These are phyloP conservation scores for Ustilago esculenta DNA, from an alignment of 1,284 basidiomycete species.

Conservation along the genomic window DNA sequence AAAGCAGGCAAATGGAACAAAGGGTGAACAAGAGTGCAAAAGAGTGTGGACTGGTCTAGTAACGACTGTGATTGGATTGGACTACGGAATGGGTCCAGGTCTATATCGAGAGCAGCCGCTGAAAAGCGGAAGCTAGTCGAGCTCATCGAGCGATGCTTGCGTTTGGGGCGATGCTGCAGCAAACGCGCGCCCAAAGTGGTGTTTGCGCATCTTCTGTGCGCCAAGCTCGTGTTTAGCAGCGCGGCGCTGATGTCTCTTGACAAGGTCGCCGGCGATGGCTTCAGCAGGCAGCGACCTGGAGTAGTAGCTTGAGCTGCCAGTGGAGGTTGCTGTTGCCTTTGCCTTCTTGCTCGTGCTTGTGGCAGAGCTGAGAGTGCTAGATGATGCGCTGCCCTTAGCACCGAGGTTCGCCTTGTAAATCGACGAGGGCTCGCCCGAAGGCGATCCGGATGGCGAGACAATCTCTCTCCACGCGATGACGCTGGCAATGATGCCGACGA, in stretches of 20 bases:
- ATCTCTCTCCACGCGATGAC: conserved; percentile 60
- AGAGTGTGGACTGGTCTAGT: background rate
- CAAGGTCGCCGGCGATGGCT: background rate
- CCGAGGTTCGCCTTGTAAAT: conserved; percentile 48
- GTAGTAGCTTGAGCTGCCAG: conserved; percentile 9
- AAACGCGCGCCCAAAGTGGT: conserved; percentile 24
- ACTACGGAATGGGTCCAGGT: no score
- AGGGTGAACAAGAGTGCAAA: background rate
- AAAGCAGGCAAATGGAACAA: no score
- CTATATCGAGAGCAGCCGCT: no score
- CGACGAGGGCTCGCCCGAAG: conserved; percentile 21
- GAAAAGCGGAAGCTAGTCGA: conserved; percentile 4
- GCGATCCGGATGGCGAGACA: conserved; percentile 24
- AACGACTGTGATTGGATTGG: background rate
- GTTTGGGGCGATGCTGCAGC: conserved; percentile 1
- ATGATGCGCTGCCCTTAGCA: background rate
- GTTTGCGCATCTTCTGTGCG: conserved; percentile 15
- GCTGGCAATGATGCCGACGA: conserved; percentile 53
- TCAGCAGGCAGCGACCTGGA: conserved; percentile 13
- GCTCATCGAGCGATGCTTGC: conserved; percentile 1
- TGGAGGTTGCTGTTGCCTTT: conserved; percentile 10
- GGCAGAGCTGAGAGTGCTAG: conserved; percentile 3
- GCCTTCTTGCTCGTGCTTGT: conserved; percentile 13
- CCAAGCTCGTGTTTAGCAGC: conserved; percentile 8
- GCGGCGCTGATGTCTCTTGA: conserved; percentile 13